A percentile compares a stretch with the other conserved stretches of the same genome.
These are phyloP conservation scores for Gryganskiella cystojenkinii DNA, from an alignment of 192 early-diverging fungal species.

Conservation along the genomic window DNA sequence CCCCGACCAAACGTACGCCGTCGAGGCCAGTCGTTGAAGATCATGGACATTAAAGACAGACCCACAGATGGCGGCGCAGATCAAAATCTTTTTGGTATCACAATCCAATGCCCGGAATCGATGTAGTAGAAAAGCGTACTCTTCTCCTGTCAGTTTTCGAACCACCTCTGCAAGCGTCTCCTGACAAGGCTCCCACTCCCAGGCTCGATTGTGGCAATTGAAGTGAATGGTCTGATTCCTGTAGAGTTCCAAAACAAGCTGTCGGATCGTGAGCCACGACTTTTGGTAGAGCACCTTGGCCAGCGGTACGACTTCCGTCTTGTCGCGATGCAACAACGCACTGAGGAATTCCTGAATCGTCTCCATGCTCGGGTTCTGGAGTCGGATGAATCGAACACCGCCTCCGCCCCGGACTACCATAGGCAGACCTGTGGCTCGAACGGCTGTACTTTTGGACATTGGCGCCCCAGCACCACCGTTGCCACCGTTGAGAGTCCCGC, in stretches of 20 bases:
- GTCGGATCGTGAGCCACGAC: slow-evolving; percentile 42
- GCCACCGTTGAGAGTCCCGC: too few relatives aligned
- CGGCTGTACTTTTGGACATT: slow-evolving; percentile 21
- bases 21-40: slow-evolving; percentile 26
- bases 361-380: slow-evolving; percentile 26
- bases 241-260: slow-evolving; percentile 35
- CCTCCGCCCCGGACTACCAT: slow-evolving; percentile 39
- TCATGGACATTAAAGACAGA: slow-evolving; percentile 25
- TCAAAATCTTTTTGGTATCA: slow-evolving; percentile 44
- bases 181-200: slow-evolving; percentile 38
- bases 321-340: slow-evolving; percentile 20
- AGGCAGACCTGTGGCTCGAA: slow-evolving; percentile 17
- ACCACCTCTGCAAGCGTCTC: slow-evolving; percentile 31
- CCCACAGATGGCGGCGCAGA: slow-evolving; percentile 43
- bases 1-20: slow-evolving; percentile 26
- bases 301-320: slow-evolving; percentile 22
- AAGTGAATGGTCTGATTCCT: slow-evolving; percentile 41
- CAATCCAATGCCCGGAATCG: slow-evolving; percentile 31
- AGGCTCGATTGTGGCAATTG: slow-evolving; percentile 4
- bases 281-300: slow-evolving; percentile 33
- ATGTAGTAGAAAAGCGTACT: slow-evolving; percentile 25
- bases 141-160: slow-evolving; percentile 42
- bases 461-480: background rate
- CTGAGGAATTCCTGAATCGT: slow-evolving; percentile 40
- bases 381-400: slow-evolving; percentile 37